Percentiles rank a stretch among this genome's conserved stretches.
Conservation (phyloP, 805 yeast genomes). For the Lipomyces kockii region DNA sequence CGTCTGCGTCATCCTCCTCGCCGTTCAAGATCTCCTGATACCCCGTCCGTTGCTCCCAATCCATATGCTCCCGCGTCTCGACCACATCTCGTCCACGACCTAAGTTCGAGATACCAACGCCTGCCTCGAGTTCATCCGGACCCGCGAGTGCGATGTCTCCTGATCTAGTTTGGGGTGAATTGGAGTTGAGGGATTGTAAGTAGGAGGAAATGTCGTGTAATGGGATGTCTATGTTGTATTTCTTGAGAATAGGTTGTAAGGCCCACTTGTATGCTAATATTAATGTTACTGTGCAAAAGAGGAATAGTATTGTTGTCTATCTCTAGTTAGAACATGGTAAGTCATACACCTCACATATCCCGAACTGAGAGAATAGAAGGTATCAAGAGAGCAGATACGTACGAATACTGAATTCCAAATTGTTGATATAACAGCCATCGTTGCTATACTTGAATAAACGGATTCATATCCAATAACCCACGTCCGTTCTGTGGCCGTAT, state of each 20-base stretch:
- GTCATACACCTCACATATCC: neutral
- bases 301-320: slow-evolving; percentile 3
- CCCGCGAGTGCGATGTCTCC: slow-evolving; percentile 1
- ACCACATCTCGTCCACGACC: slow-evolving; percentile 16
- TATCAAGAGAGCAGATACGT: neutral
- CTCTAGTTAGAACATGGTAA: neutral
- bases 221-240: slow-evolving; percentile 31
- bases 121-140: slow-evolving; percentile 21
- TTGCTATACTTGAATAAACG: neutral
- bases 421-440: neutral
- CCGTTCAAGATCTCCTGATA: neutral
- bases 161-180: neutral
- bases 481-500: neutral
- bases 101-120: slow-evolving; percentile 23
- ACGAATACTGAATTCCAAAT: neutral
- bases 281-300: slow-evolving; percentile 16
- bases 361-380: neutral
- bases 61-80: slow-evolving; percentile 21
- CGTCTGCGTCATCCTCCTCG: slow-evolving; percentile 15
- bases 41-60: slow-evolving; percentile 18
- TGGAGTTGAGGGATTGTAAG: slow-evolving; percentile 11
- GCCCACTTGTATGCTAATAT: slow-evolving; percentile 34
- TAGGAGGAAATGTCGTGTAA: slow-evolving; percentile 26
- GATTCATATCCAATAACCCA: neutral
- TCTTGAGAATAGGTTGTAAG: slow-evolving; percentile 28